A percentile compares a stretch with the other conserved stretches of the same genome.
phyloP scores from a whole-genome alignment of 176 grass and related monocot genomes.

The Aegilops umbellulata region DNA sequence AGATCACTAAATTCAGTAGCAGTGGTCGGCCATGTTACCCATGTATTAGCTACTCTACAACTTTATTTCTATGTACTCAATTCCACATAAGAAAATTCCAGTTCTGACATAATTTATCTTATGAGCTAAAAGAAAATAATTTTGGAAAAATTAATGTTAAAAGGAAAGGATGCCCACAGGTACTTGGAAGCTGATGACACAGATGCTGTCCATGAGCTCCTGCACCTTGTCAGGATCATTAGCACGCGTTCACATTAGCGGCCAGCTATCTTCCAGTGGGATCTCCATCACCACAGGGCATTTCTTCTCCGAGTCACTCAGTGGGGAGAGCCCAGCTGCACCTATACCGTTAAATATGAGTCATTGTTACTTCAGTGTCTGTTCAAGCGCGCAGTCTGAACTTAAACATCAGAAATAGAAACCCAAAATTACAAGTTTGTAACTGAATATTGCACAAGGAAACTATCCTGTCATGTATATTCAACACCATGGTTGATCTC shows the following conservation, averaged over 20 bases:
- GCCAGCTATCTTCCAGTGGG: constrained; percentile 64
- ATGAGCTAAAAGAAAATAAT: background rate
- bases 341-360: constrained; percentile 6
- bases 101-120: background rate
- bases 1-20: background rate
- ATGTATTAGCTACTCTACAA: too few species aligned
- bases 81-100: background rate
- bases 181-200: constrained; percentile 81
- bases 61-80: too few species aligned
- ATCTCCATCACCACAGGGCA: constrained; percentile 74
- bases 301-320: constrained; percentile 39
- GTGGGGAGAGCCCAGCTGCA: constrained; percentile 12
- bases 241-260: constrained; percentile 29
- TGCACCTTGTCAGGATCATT: constrained; percentile 83
- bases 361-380: background rate
- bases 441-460: background rate
- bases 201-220: constrained; percentile 87
- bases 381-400: background rate
- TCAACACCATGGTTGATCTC: background rate
- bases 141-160: background rate
- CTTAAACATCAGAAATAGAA: background rate
- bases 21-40: background rate
- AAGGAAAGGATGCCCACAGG: constrained; percentile 50
- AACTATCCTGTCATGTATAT: background rate
- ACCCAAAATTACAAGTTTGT: background rate